Evolutionary conservation across 257 asterid genomes (phyloP).

Genomic region (Rhazya stricta): DNA sequence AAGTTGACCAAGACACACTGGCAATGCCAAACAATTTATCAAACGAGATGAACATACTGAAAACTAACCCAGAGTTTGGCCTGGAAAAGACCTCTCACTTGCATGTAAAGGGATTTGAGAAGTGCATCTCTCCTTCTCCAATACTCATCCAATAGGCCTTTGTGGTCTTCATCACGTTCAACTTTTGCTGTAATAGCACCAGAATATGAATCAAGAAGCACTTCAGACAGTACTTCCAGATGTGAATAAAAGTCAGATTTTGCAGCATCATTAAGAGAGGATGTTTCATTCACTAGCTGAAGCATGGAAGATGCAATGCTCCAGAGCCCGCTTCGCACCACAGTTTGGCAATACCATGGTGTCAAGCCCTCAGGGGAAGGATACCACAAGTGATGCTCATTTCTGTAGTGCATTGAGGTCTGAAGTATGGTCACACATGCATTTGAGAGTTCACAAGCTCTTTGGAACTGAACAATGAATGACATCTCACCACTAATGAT

Average conservation of each 20-base stretch:
- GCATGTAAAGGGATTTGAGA: slow-evolving; percentile 73
- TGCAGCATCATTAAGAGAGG: slow-evolving; percentile 47
- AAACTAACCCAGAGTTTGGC: slow-evolving; percentile 52
- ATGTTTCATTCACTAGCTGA: slow-evolving; percentile 56
- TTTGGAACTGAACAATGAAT: slow-evolving; percentile 47
- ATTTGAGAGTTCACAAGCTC: slow-evolving; percentile 81
- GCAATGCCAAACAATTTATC: slow-evolving; percentile 7
- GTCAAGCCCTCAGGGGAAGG: slow-evolving; percentile 80
- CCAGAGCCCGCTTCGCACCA: slow-evolving; percentile 75
- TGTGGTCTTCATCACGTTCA: slow-evolving; percentile 78
- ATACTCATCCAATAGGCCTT: slow-evolving; percentile 60
- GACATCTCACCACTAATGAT: slow-evolving; percentile 56
- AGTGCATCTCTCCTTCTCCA: slow-evolving; percentile 73
- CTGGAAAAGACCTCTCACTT: slow-evolving; percentile 50
- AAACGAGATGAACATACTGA: slow-evolving; percentile 8
- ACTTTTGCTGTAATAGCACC: slow-evolving; percentile 70
- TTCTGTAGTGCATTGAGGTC: slow-evolving; percentile 61
- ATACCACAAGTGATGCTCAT: slow-evolving; percentile 79
- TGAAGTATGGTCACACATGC: slow-evolving; percentile 68
- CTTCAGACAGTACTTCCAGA: slow-evolving; percentile 66
- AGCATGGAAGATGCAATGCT: slow-evolving; percentile 72
- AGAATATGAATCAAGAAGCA: slow-evolving; percentile 75
- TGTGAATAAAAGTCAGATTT: slow-evolving; percentile 53
- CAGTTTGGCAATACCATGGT: slow-evolving; percentile 79
- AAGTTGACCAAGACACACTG: not conserved